phyloP scores from a whole-genome alignment of 352 stramenopile species.

The Pythium sp. region DNA sequence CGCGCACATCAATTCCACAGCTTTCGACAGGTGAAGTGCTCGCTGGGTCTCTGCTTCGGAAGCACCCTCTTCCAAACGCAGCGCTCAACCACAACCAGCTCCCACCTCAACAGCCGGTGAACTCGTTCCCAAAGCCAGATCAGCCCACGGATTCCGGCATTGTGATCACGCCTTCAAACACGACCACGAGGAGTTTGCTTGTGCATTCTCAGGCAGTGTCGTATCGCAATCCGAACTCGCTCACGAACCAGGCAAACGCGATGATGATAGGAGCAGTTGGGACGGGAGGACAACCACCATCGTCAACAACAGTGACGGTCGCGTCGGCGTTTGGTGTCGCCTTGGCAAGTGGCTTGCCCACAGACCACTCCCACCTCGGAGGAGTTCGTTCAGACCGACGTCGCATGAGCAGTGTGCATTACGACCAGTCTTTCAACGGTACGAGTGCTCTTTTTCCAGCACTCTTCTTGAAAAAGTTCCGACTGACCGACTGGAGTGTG shows the following conservation, averaged over 20 bases:
- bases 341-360: slow-evolving; percentile 17
- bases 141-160: slow-evolving; percentile 42
- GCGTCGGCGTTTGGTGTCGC: slow-evolving; percentile 37
- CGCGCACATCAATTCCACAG: slow-evolving; percentile 18
- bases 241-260: slow-evolving; percentile 29
- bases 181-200: slow-evolving; percentile 41
- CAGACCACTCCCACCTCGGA: slow-evolving; percentile 37
- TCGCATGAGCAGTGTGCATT: slow-evolving; percentile 50
- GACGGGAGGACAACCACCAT: slow-evolving; percentile 14
- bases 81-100: slow-evolving; percentile 13
- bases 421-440: slow-evolving; percentile 46
- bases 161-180: slow-evolving; percentile 42
- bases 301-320: slow-evolving; percentile 45
- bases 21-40: slow-evolving; percentile 38
- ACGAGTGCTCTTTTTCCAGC: neutral
- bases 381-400: slow-evolving; percentile 42
- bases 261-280: slow-evolving; percentile 18
- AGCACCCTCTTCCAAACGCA: slow-evolving; percentile 23
- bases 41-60: slow-evolving; percentile 43
- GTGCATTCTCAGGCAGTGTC: slow-evolving; percentile 17
- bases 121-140: slow-evolving; percentile 37
- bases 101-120: slow-evolving; percentile 19
- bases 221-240: slow-evolving; percentile 14
- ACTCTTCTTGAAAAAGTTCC: neutral
- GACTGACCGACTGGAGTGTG: neutral